Conservation (phyloP, 1,284 basidiomycete genomes). For the Ustilago esculenta region DNA sequence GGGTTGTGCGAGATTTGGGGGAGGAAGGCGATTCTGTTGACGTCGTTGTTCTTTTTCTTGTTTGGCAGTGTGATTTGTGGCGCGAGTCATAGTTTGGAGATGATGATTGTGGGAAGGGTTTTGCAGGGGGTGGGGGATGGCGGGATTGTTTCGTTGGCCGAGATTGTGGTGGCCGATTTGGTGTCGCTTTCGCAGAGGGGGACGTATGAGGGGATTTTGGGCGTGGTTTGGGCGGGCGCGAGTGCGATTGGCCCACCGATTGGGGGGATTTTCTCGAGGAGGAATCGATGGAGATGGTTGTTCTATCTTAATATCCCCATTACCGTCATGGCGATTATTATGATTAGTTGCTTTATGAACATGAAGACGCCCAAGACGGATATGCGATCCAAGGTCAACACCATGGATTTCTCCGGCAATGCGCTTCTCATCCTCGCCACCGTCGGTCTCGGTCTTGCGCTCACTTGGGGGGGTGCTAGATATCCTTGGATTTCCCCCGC, state of each 20-base stretch:
- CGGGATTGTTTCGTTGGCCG: slow-evolving; percentile 42
- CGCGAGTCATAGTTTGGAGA: slow-evolving; percentile 13
- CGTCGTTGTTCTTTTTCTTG: slow-evolving; percentile 30
- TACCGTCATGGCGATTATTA: slow-evolving; percentile 32
- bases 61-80: slow-evolving; percentile 33
- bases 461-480: slow-evolving; percentile 45
- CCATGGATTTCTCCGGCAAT: slow-evolving; percentile 45
- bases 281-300: slow-evolving; percentile 42
- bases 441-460: slow-evolving; percentile 20
- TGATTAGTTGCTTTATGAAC: slow-evolving; percentile 44
- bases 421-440: slow-evolving; percentile 22
- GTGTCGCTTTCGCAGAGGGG: slow-evolving; percentile 38
- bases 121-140: slow-evolving; percentile 45
- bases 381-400: slow-evolving; percentile 22
- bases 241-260: slow-evolving; percentile 50
- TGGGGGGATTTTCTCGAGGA: slow-evolving; percentile 39
- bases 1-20: slow-evolving; percentile 44
- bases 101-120: slow-evolving; percentile 40
- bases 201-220: slow-evolving; percentile 53
- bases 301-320: slow-evolving; percentile 53
- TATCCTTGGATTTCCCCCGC: slow-evolving; percentile 22
- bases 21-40: slow-evolving; percentile 31
- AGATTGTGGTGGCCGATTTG: slow-evolving; percentile 50
- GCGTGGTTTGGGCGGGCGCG: slow-evolving; percentile 42
- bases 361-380: slow-evolving; percentile 35